Conservation (phyloP, 805 yeast genomes). For the Nakazawaea siamensis region DNA sequence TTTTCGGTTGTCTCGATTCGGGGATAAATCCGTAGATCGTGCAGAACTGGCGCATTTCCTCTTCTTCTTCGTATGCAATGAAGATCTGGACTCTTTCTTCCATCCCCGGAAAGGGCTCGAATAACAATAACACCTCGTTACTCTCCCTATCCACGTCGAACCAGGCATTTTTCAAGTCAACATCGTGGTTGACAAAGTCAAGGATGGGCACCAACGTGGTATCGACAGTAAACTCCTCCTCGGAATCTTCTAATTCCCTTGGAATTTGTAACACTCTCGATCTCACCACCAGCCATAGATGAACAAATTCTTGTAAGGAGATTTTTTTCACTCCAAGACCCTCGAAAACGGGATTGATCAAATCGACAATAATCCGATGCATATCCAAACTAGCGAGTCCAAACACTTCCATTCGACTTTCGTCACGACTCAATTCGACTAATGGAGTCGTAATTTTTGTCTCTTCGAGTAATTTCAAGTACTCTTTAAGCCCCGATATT, state of each 20-base stretch:
- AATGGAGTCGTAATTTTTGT: constrained; percentile 23
- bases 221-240: constrained; percentile 36
- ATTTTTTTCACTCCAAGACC: constrained; percentile 2
- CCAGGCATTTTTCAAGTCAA: constrained; percentile 36
- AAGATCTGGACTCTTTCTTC: constrained; percentile 24
- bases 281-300: constrained; percentile 30
- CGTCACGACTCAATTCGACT: constrained; percentile 9
- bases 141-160: constrained; percentile 49
- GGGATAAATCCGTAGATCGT: constrained; percentile 42
- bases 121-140: constrained; percentile 33
- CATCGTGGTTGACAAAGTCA: constrained; percentile 61
- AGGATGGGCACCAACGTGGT: constrained; percentile 56
- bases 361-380: background rate
- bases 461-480: constrained; percentile 24
- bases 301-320: constrained; percentile 5
- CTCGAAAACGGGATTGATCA: too few relatives aligned
- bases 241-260: constrained; percentile 16
- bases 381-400: constrained; percentile 1
- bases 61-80: constrained; percentile 35
- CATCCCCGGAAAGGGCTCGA: constrained; percentile 14
- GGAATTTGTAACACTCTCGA: constrained; percentile 67
- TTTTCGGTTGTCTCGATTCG: constrained; percentile 12
- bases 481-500: too few relatives aligned
- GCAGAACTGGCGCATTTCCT: constrained; percentile 31
- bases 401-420: background rate